Evolutionary conservation across 2,329 filamentous ascomycete species (phyloP).

Genomic region (Mycosphaerelloides madeirae): DNA sequence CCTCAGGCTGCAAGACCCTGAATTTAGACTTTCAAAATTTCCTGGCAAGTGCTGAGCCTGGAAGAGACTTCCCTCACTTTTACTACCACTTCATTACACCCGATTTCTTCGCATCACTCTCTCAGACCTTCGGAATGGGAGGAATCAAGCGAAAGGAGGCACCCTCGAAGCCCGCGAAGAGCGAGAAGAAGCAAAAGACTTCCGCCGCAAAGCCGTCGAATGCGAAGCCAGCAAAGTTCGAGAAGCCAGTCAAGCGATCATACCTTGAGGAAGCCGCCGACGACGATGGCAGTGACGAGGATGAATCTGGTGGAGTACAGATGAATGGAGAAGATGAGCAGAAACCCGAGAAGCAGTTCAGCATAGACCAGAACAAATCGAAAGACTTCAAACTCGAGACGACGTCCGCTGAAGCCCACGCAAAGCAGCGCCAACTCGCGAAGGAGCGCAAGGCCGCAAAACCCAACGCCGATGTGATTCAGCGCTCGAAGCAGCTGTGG

Average conservation of each 20-base stretch:
- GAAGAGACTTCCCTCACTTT: too few relatives aligned
- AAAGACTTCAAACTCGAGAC: slow-evolving; percentile 45
- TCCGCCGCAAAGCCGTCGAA: slow-evolving; percentile 17
- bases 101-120: too few relatives aligned
- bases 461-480: slow-evolving; percentile 83
- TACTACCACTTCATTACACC: too few relatives aligned
- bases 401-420: slow-evolving; percentile 79
- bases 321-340: slow-evolving; percentile 10
- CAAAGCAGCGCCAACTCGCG: slow-evolving; percentile 83
- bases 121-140: slow-evolving; percentile 24
- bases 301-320: background rate
- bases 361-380: slow-evolving; percentile 6
- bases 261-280: slow-evolving; percentile 27
- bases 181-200: slow-evolving; percentile 39
- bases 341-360: slow-evolving; percentile 8
- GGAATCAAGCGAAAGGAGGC: slow-evolving; percentile 39
- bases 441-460: slow-evolving; percentile 89
- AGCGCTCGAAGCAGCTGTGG: slow-evolving; percentile 93
- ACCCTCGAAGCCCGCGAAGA: slow-evolving; percentile 24
- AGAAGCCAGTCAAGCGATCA: slow-evolving; percentile 25
- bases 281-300: slow-evolving; percentile 22
- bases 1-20: too few relatives aligned
- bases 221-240: slow-evolving; percentile 13
- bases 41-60: too few relatives aligned
- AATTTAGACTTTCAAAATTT: too few relatives aligned